phyloP scores from a whole-genome alignment of 306 rosid species.

The Ammopiptanthus mongolicus region DNA sequence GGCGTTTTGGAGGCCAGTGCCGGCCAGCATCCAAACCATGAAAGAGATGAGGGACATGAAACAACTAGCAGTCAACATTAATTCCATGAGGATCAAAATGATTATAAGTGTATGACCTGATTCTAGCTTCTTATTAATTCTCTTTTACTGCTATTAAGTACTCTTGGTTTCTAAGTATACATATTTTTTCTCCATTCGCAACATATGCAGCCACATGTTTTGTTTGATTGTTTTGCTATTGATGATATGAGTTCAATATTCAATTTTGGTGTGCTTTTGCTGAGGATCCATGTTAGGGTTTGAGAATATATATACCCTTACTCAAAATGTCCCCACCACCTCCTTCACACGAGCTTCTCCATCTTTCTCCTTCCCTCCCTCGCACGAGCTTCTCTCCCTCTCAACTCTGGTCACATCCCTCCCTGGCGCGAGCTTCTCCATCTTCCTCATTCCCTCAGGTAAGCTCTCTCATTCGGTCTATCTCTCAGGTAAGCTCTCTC shows the following conservation, averaged over 20 bases:
- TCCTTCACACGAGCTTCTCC: too few species aligned
- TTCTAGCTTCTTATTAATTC: not conserved
- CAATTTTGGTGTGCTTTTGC: constrained; percentile 21
- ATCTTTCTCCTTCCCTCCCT: too few species aligned
- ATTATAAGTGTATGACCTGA: constrained; percentile 23
- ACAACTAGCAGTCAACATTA: constrained; percentile 21
- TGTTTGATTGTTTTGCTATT: constrained; percentile 37
- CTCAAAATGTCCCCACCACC: too few species aligned
- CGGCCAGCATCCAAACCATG: constrained; percentile 20
- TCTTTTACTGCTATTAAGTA: not conserved
- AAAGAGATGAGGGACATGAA: constrained; percentile 32
- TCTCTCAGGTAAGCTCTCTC: too few species aligned
- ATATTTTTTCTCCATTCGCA: constrained; percentile 15
- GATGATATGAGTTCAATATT: constrained; percentile 28
- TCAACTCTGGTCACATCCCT: too few species aligned
- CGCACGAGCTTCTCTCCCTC: too few species aligned
- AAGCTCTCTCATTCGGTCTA: too few species aligned
- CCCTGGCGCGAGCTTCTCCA: too few species aligned
- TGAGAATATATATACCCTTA: constrained; percentile 15
- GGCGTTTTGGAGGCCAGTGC: not conserved
- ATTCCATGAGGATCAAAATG: not conserved
- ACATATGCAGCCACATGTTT: constrained; percentile 29
- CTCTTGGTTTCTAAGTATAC: constrained; percentile 17
- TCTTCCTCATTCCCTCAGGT: too few species aligned
- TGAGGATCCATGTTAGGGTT: constrained; percentile 34